Evolutionary conservation across 1,139 yeast genomes (phyloP), one percentile per base, ranked within the genome.

Genomic region (Saccharomycopsis crataegensis): DNA sequence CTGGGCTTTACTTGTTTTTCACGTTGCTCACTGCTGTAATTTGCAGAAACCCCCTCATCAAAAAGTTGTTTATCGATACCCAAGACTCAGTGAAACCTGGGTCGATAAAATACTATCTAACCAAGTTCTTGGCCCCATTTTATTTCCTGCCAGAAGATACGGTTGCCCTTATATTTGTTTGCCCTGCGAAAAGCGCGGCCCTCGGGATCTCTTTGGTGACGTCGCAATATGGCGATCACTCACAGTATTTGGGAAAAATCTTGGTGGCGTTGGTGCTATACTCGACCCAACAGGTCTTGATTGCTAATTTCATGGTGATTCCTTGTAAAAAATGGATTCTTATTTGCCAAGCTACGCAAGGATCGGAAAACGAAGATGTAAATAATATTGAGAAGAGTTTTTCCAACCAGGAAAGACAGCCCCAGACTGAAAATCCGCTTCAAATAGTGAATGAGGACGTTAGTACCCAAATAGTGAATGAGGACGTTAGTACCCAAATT

Each of bases 131-230:
- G 59, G 72, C 73, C 51, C 91, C 93, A 1, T 86, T 87, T 62
- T 85, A 84, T 66, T 86, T 86, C 67, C 73, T 75, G 60, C 78
- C 83, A 60, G 69, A 71, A 54, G 96, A 89, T 63, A 80, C 96
- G 0, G 87, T 87, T 37, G 78, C 93, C 4, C 76, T 89, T 49
- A 77, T 89, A 83, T 76, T 88, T 55, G 88, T 96, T 67, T 96
- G 96, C 6, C 94, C 96, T 1, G 96, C 96, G 3, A 89, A 89
- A 65, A 88, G 96, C 0, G 96, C 96, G 0, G 96, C 96, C 0
- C 72, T 89, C 52, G 96, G 96, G 47, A 95, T 89, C 1, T 86
- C 96, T 1, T 73, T 89, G 54, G 74, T 86, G 8, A 74, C 89
- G 1, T 79, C 96, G 0, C 96, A 89, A 66, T 89, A 87, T 65